A percentile compares a stretch with the other conserved stretches of the same genome.
Evolutionary conservation across 1,139 yeast species (phyloP).

Genomic region (Spathaspora sp.): DNA sequence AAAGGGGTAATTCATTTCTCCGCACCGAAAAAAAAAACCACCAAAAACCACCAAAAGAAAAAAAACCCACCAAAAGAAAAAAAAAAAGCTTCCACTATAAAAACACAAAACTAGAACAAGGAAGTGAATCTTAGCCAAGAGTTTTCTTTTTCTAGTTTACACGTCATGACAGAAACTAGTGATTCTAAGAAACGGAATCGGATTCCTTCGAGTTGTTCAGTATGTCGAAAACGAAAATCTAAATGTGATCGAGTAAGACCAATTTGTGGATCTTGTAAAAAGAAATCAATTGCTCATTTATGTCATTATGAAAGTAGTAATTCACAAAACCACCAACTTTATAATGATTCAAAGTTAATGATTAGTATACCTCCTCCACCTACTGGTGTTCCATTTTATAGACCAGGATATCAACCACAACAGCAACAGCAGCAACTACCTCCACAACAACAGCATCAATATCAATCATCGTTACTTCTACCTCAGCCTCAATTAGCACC

Average conservation of each 20-base stretch:
- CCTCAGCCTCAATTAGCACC: too few species aligned
- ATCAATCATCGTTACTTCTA: too few species aligned
- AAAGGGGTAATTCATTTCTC: constrained; percentile 1
- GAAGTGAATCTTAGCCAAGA: neutral
- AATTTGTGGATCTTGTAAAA: constrained; percentile 69
- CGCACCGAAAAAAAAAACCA: neutral
- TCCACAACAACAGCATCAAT: neutral
- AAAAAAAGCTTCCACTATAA: neutral
- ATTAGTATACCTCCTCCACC: constrained; percentile 5
- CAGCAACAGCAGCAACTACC: constrained; percentile 3
- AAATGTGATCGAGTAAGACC: constrained; percentile 67
- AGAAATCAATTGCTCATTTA: constrained; percentile 71
- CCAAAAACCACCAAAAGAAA: neutral
- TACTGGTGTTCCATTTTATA: constrained; percentile 6
- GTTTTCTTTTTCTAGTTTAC: too few species aligned
- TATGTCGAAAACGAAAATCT: constrained; percentile 46
- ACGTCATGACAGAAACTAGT: constrained; percentile 2
- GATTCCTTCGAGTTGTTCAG: constrained; percentile 47
- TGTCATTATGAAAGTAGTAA: constrained; percentile 53
- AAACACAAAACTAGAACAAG: neutral
- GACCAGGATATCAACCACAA: constrained; percentile 4
- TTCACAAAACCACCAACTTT: neutral
- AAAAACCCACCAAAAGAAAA: neutral
- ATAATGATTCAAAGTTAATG: neutral
- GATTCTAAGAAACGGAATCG: constrained; percentile 42